A percentile compares a stretch with the other conserved stretches of the same genome.
Conservation (phyloP, 768 basidiomycete species). For the Tricholoma matsutake region DNA sequence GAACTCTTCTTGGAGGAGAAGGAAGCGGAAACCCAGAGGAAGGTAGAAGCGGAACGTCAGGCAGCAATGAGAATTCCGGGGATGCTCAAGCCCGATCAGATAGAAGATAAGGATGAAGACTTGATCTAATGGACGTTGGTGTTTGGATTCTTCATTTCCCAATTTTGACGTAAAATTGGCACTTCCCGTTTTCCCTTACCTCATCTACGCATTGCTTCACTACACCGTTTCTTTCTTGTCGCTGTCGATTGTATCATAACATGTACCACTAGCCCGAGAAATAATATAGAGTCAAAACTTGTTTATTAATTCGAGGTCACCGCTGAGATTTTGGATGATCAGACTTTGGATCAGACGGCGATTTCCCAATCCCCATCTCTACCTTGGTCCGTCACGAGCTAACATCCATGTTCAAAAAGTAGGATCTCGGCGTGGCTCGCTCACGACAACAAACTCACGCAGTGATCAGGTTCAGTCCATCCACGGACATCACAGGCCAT, state of each 20-base stretch:
- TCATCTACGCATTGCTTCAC: conserved; percentile 24
- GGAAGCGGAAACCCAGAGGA: conserved; percentile 76
- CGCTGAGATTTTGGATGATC: background rate
- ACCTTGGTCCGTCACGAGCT: conserved; percentile 52
- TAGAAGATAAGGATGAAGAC: conserved; percentile 94
- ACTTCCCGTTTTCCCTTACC: conserved; percentile 22
- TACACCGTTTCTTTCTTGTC: conserved; percentile 20
- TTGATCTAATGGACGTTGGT: conserved; percentile 31
- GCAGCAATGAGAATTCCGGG: conserved; percentile 95
- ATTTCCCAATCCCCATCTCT: background rate
- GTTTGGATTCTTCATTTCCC: conserved; percentile 23
- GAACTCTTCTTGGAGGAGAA: conserved; percentile 95
- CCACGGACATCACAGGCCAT: conserved; percentile 84
- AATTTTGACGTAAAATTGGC: conserved; percentile 21
- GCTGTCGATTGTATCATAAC: conserved; percentile 31
- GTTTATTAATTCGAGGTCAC: background rate
- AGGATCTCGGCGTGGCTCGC: conserved; percentile 14
- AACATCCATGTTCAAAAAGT: conserved; percentile 85
- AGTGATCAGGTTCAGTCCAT: conserved; percentile 56
- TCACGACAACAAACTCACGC: conserved; percentile 1
- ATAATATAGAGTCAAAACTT: conserved; percentile 38
- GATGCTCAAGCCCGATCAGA: conserved; percentile 92
- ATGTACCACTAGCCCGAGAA: conserved; percentile 43
- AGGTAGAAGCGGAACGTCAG: conserved; percentile 81
- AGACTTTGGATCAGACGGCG: too few relatives aligned